Evolutionary conservation across 495 filamentous ascomycete genomes (phyloP).

Genomic region (Zalerion maritima): DNA sequence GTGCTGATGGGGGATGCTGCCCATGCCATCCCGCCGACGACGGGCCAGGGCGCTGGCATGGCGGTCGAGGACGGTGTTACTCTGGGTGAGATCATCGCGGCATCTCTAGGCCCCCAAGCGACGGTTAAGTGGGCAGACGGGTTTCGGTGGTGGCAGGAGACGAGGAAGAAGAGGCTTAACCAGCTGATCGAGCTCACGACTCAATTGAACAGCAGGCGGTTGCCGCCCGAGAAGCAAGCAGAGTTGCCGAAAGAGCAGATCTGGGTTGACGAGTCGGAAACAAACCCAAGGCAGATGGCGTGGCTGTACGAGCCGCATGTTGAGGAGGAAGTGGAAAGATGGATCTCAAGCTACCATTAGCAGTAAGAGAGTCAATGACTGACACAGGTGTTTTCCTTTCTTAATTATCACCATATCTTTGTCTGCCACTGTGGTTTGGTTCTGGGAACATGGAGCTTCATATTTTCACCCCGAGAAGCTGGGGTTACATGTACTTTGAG

Average conservation of each 20-base stretch:
- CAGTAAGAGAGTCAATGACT: too few species aligned
- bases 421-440: too few species aligned
- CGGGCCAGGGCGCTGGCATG: conserved; percentile 23
- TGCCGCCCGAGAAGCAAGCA: conserved; percentile 7
- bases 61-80: conserved; percentile 21
- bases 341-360: too few species aligned
- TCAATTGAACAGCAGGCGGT: conserved; percentile 9
- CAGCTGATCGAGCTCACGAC: conserved; percentile 9
- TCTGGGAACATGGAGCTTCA: too few species aligned
- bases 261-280: conserved; percentile 6
- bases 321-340: conserved; percentile 4
- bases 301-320: conserved; percentile 11
- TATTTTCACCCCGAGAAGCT: too few species aligned
- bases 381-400: too few species aligned
- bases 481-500: too few species aligned
- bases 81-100: conserved; percentile 14
- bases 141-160: conserved; percentile 9
- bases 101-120: too few species aligned
- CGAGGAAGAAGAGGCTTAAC: conserved; percentile 9
- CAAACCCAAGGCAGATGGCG: conserved; percentile 7
- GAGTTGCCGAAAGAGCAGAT: conserved; percentile 2
- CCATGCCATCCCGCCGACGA: conserved; percentile 30
- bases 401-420: too few species aligned
- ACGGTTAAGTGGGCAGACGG: conserved; percentile 6
- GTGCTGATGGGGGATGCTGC: conserved; percentile 31